These are phyloP conservation scores for Annona squamosa DNA, from an alignment of 164 flowering plant species.

Conservation along the genomic window DNA sequence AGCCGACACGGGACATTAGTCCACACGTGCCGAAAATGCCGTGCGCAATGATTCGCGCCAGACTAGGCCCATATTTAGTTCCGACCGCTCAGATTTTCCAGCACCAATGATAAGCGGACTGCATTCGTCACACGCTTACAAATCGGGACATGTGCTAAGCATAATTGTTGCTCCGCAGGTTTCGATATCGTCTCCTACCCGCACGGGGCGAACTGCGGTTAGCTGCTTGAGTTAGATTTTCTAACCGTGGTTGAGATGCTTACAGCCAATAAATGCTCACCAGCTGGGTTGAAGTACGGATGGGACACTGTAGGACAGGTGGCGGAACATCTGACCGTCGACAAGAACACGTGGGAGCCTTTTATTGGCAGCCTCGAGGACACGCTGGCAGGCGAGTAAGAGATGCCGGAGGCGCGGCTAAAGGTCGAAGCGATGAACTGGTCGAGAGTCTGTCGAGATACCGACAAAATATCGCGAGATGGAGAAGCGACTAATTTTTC, in stretches of 20 bases:
- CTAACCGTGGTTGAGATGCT: not conserved
- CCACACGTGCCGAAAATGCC: not conserved
- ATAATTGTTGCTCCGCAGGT: not conserved
- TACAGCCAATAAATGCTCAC: constrained; percentile 10
- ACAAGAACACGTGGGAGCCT: not conserved
- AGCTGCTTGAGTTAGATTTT: not conserved
- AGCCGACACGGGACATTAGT: not conserved
- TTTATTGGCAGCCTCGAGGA: not conserved
- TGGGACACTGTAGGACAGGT: not conserved
- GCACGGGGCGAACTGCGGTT: constrained; percentile 6
- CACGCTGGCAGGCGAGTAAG: not conserved
- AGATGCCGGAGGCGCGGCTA: not conserved
- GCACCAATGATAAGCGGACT: not conserved
- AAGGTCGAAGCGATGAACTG: not conserved
- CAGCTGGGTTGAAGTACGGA: not conserved
- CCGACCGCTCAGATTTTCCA: not conserved
- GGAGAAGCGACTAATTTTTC: not conserved
- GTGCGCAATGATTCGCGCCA: not conserved
- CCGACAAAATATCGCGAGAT: constrained; percentile 14
- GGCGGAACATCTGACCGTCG: not conserved
- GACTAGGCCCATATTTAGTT: not conserved
- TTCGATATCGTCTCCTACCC: not conserved
- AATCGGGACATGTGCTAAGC: not conserved
- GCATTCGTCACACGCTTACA: not conserved
- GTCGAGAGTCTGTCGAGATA: not conserved